A percentile compares a stretch with the other conserved stretches of the same genome.
phyloP scores from a whole-genome alignment of 345 rosid genomes.

The Moricandia arvensis region DNA sequence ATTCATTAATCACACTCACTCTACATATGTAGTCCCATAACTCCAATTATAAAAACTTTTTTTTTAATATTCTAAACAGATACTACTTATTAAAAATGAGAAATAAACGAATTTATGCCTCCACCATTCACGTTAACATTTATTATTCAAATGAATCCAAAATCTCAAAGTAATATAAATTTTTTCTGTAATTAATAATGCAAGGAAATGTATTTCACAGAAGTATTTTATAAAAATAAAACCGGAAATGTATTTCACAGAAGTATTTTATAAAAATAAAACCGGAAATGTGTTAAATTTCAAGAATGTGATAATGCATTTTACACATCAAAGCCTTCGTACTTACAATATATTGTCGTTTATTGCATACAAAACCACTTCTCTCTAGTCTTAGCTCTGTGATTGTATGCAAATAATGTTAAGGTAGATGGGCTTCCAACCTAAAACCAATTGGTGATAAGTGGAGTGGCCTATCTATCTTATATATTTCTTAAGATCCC shows the following conservation, averaged over 20 bases:
- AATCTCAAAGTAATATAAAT: neutral
- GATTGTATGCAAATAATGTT: neutral
- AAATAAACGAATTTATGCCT: conserved; percentile 3
- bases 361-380: neutral
- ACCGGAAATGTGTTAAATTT: neutral
- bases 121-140: neutral
- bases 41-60: neutral
- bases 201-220: neutral
- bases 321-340: neutral
- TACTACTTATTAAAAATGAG: neutral
- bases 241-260: neutral
- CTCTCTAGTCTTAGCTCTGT: neutral
- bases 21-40: conserved; percentile 7
- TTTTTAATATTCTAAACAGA: neutral
- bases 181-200: neutral
- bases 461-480: no score
- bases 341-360: neutral
- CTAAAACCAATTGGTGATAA: no score
- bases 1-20: conserved; percentile 23
- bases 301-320: neutral
- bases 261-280: neutral
- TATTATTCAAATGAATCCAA: neutral
- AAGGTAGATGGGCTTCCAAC: no score
- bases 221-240: neutral
- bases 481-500: no score